Base-by-base conservation (phyloP, 1,284 basidiomycete species). In the Wolfiporia cocos region DNA sequence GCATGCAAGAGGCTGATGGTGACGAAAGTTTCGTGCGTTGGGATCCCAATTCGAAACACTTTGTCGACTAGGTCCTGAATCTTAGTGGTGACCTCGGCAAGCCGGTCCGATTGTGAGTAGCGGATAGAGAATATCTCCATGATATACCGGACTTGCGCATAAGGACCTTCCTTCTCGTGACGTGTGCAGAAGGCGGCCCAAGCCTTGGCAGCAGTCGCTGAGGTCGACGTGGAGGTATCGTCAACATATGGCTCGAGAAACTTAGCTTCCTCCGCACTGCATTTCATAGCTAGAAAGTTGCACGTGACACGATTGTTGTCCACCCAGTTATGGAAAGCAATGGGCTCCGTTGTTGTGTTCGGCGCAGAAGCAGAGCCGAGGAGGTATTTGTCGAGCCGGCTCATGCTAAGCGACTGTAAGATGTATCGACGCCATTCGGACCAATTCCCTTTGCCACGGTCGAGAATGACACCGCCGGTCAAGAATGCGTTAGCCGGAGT, bases 1-100 rank as follows among this genome's bases (percentile, higher is more conserved):
- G 39, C 34, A 11, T 53, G 30, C 4, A 51, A 31, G 1, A 51
- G 26, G 4, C 34, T 35, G 18, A 48, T 42, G 11, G 40, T 30
- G 5, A 21, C 30, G 11, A 51, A 37, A 7, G 41, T 23, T 3
- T 48, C 43, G 12, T 6, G n/a, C 5, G 42, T 29, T 4, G 48
- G 49, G 1, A 36, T 11, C 0, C 47, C 51, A 33, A 50, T 53
- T 3, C 23, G 14, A 20, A 47, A 37, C 31, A 53, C 46, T 17
- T 42, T 43, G 4, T 43, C 21, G 15, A 43, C 43, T n/a, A 43
- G 21, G 1, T 39, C 18, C 12, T 30, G 11, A 23, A 47, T 17
- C 21, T 18, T 12, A 34, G 33, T 17, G 31, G 37, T 24, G 37
- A 47, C 21, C 37, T 18, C 3, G 26, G 42, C 11, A 41, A 43